A percentile compares a stretch with the other conserved stretches of the same genome.
phyloP scores from a whole-genome alignment of 352 stramenopile genomes.

The Phytophthora boehmeriae region DNA sequence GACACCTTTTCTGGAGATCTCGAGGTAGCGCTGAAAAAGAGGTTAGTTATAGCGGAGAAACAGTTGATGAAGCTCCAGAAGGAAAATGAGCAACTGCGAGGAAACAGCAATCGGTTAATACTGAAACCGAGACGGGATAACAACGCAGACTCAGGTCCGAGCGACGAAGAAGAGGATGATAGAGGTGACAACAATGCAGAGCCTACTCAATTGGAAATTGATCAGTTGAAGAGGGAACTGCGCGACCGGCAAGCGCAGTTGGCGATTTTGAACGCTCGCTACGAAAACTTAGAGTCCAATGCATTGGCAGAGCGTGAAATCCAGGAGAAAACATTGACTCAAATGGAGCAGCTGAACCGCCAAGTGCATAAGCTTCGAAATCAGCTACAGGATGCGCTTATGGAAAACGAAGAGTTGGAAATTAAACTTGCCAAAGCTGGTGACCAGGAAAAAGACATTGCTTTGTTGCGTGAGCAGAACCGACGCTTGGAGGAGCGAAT shows the following conservation, averaged over 20 bases:
- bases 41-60: slow-evolving; percentile 72
- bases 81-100: slow-evolving; percentile 70
- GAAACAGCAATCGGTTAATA: slow-evolving; percentile 7
- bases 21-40: slow-evolving; percentile 73
- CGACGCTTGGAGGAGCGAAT: slow-evolving; percentile 90
- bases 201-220: slow-evolving; percentile 33
- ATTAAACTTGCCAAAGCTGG: slow-evolving; percentile 56
- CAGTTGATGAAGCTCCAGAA: slow-evolving; percentile 69
- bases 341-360: slow-evolving; percentile 92
- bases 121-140: slow-evolving; percentile 34
- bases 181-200: slow-evolving; percentile 10
- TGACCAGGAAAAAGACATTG: slow-evolving; percentile 86
- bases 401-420: slow-evolving; percentile 86
- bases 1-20: slow-evolving; percentile 62
- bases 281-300: slow-evolving; percentile 90
- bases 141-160: slow-evolving; percentile 38
- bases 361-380: slow-evolving; percentile 89
- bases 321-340: slow-evolving; percentile 87
- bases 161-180: slow-evolving; percentile 33
- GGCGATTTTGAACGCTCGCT: slow-evolving; percentile 86
- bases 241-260: slow-evolving; percentile 84
- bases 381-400: slow-evolving; percentile 74
- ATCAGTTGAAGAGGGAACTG: slow-evolving; percentile 78
- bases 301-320: slow-evolving; percentile 83
- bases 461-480: slow-evolving; percentile 80